Conservation (phyloP, 257 asterid genomes). For the Ophiorrhiza pumila region DNA sequence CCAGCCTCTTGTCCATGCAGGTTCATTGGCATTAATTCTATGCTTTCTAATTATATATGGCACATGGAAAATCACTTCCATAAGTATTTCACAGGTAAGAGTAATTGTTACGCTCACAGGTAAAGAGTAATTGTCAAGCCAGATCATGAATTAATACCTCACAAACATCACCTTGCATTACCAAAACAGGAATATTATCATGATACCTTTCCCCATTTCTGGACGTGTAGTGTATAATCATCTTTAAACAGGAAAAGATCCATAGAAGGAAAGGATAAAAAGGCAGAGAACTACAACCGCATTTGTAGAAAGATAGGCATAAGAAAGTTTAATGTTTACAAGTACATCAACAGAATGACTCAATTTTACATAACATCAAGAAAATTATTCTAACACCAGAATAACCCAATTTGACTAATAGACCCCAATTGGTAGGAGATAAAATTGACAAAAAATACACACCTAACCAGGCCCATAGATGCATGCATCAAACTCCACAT, state of each 20-base stretch:
- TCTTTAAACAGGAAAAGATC: background rate
- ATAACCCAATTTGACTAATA: background rate
- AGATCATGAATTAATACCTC: background rate
- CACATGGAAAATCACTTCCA: too few relatives aligned
- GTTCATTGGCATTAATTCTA: too few relatives aligned
- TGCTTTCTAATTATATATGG: too few relatives aligned
- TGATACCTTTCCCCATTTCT: background rate
- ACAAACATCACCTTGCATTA: background rate
- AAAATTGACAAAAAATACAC: background rate
- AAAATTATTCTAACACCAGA: background rate
- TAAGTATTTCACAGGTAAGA: too few relatives aligned
- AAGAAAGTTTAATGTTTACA: background rate
- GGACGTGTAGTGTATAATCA: background rate
- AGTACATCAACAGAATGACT: background rate
- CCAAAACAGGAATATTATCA: background rate
- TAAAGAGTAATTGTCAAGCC: too few relatives aligned
- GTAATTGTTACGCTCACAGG: too few relatives aligned
- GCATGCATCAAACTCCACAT: background rate
- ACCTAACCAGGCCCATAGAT: background rate
- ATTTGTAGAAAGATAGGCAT: background rate
- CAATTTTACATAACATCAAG: too few relatives aligned
- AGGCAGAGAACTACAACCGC: background rate
- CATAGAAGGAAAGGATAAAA: too few relatives aligned
- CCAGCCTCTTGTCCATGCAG: too few relatives aligned
- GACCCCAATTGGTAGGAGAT: background rate